Percentiles rank a stretch among this genome's conserved stretches.
Evolutionary conservation across 2,329 filamentous ascomycete species (phyloP).

Genomic region (Aspergillus arachidicola): DNA sequence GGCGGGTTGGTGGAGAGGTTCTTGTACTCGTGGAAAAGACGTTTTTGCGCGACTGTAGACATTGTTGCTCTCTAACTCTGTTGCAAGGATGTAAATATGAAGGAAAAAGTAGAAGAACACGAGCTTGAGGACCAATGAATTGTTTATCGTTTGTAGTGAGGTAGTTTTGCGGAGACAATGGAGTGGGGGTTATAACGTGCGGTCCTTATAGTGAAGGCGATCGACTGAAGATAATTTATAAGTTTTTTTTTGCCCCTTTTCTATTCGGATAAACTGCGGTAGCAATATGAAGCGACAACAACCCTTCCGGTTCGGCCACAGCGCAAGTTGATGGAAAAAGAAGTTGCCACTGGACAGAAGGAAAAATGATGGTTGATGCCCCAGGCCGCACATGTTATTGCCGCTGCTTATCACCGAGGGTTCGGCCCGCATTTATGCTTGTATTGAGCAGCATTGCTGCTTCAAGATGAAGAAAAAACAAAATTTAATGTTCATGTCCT

Average conservation of each 20-base stretch:
- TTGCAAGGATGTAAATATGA: neutral
- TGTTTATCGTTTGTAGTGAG: neutral
- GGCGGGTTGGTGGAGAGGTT: constrained; percentile 90
- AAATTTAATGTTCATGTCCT: neutral
- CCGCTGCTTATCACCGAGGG: neutral
- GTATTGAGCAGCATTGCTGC: neutral
- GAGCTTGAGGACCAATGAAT: neutral
- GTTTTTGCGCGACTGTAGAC: constrained; percentile 63
- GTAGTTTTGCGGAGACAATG: constrained; percentile 1
- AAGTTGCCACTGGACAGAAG: neutral
- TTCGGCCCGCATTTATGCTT: neutral
- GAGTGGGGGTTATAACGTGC: constrained; percentile 4
- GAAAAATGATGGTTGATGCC: constrained; percentile 8
- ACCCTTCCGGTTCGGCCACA: neutral
- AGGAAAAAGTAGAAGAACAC: neutral
- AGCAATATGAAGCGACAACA: neutral
- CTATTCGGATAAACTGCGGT: neutral
- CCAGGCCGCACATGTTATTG: constrained; percentile 14
- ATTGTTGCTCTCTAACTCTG: constrained; percentile 7
- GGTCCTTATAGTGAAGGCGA: neutral
- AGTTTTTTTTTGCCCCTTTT: neutral
- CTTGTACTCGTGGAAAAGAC: constrained; percentile 95
- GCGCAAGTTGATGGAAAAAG: neutral
- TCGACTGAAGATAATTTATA: neutral
- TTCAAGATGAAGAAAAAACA: neutral